Conservation (phyloP, 106 monocot species). For the Iris macrosiphon region DNA sequence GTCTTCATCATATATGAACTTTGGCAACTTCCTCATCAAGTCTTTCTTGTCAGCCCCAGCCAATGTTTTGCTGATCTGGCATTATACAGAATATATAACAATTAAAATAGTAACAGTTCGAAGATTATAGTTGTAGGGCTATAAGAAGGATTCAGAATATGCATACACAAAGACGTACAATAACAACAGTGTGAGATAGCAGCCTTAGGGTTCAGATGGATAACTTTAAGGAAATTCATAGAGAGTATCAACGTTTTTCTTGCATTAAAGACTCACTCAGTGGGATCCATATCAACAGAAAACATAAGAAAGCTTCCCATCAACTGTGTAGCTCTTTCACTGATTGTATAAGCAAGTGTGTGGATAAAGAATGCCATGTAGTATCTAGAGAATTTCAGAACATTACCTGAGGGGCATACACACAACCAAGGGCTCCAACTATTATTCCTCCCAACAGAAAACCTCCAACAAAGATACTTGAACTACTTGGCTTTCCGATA, state of each 20-base stretch:
- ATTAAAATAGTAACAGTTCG: neutral
- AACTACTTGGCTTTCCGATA: conserved; percentile 20
- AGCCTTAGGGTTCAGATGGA: too few species aligned
- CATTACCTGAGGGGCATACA: conserved; percentile 55
- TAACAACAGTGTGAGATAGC: too few species aligned
- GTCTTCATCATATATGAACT: conserved; percentile 71
- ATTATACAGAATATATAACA: neutral
- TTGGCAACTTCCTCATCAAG: conserved; percentile 66
- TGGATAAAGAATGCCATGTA: neutral
- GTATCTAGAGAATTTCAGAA: neutral
- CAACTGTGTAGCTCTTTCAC: neutral
- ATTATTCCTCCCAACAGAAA: conserved; percentile 57
- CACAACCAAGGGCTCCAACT: conserved; percentile 51
- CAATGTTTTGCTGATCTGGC: neutral
- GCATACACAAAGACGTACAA: too few species aligned
- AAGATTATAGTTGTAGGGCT: too few species aligned
- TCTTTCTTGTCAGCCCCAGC: conserved; percentile 58
- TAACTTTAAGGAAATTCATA: too few species aligned
- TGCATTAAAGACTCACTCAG: neutral
- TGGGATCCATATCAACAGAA: neutral
- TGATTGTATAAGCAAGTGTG: neutral
- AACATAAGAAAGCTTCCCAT: neutral
- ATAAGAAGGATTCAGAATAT: too few species aligned
- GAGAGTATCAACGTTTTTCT: too few species aligned
- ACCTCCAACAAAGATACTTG: conserved; percentile 44